These are phyloP conservation scores for Ammopiptanthus mongolicus DNA, from an alignment of 306 rosid species.

Conservation along the genomic window DNA sequence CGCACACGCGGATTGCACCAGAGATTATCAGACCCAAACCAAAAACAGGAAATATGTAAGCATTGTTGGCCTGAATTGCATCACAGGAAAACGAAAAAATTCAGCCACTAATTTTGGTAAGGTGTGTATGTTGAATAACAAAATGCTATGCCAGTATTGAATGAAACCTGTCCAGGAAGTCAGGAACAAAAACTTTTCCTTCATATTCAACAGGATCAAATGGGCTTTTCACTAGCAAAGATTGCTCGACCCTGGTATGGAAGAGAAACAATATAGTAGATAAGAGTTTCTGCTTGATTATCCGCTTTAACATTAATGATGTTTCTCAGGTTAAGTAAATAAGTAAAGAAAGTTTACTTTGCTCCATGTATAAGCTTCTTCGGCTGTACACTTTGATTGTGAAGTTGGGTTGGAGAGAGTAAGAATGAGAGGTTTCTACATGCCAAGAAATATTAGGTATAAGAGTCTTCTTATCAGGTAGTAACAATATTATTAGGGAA, in stretches of 20 bases:
- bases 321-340: neutral
- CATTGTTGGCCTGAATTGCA: constrained; percentile 82
- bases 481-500: neutral
- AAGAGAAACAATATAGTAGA: neutral
- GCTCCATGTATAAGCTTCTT: constrained; percentile 96
- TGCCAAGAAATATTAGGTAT: constrained; percentile 21
- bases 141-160: neutral
- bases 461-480: constrained; percentile 5
- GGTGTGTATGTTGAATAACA: constrained; percentile 9
- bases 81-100: neutral
- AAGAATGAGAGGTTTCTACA: constrained; percentile 94
- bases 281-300: neutral
- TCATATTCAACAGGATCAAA: constrained; percentile 71
- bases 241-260: constrained; percentile 71
- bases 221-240: constrained; percentile 94
- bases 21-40: constrained; percentile 96
- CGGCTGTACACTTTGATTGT: constrained; percentile 97
- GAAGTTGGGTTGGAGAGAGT: constrained; percentile 98
- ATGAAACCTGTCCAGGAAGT: constrained; percentile 90
- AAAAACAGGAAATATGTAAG: constrained; percentile 93
- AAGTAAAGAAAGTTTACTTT: constrained; percentile 40
- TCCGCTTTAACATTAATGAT: neutral
- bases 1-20: constrained; percentile 87
- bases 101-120: constrained; percentile 18
- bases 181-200: constrained; percentile 64